These are phyloP conservation scores for Mrakia gelida DNA, from an alignment of 768 basidiomycete genomes.

Conservation along the genomic window DNA sequence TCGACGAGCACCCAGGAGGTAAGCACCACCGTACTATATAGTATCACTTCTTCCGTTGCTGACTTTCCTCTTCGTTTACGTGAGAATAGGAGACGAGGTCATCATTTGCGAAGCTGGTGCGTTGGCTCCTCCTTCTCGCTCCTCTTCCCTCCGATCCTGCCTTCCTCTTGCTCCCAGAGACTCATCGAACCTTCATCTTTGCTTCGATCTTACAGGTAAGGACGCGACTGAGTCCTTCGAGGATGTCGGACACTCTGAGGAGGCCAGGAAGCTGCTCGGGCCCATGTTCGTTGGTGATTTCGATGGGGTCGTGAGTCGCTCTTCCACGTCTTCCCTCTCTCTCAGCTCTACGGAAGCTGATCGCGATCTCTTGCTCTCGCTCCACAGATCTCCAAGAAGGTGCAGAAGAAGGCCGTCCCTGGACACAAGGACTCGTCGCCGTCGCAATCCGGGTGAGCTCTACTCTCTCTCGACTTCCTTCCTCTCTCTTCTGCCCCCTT, in stretches of 20 bases:
- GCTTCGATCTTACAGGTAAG: conserved; percentile 31
- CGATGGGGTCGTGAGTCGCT: conserved; percentile 54
- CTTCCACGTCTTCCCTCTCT: not conserved
- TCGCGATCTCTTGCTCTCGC: not conserved
- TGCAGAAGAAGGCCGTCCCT: conserved; percentile 24
- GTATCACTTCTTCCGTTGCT: not conserved
- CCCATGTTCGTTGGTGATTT: conserved; percentile 78
- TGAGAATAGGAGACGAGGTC: conserved; percentile 76
- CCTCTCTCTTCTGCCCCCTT: conserved; percentile 13
- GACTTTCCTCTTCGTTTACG: not conserved
- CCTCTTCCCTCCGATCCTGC: too few relatives aligned
- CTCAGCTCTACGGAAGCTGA: not conserved
- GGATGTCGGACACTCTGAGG: conserved; percentile 98
- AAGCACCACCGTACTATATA: too few relatives aligned
- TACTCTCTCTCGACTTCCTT: too few relatives aligned
- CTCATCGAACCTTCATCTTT: not conserved
- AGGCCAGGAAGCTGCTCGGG: conserved; percentile 79
- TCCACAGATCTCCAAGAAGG: not conserved
- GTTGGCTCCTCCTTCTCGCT: not conserved
- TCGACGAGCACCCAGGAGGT: conserved; percentile 34
- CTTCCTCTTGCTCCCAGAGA: not conserved
- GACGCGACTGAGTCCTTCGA: conserved; percentile 98
- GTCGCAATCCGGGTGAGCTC: conserved; percentile 30
- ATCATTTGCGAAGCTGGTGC: conserved; percentile 76
- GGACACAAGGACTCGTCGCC: conserved; percentile 29